Evolutionary conservation across 805 yeast species (phyloP), one percentile per base, ranked within the genome.

Genomic region (Candida broadrunensis): DNA sequence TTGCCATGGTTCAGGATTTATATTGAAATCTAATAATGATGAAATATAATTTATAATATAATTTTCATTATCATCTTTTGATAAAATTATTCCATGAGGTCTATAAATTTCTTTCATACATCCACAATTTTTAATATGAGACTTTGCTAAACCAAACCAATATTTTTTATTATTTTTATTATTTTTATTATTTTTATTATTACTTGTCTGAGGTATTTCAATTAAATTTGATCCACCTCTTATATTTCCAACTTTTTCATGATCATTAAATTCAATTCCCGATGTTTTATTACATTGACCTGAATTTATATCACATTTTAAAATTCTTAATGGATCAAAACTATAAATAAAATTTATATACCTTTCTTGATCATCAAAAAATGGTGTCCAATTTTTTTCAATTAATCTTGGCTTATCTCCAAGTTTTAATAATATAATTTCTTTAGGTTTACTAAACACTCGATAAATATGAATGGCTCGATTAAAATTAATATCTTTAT

Each of bases 321-420:
- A 37, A 9, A 53, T 44, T 16, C 49, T 43, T 14, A 55, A 36
- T 13, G 52, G 45, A 12, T 54, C 43, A 67, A 70, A 66, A 30
- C 68, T 50, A 44, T 62, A 64, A 3, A 67, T 56, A 17, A 65
- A 55, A 21, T 53, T 51, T 46, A 65, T 70, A 43, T 48, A 45
- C 58, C 45, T 5, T 33, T 63, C 49, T 23, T 50, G 54, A 25
- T 43, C 45, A 38, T 60, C 60, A 5, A 63, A 41, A 44, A 69
- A 47, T 1, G 74, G 74, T 9, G 70, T 63, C 74, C 74, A 68
- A 48, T 69, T 69, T 44, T 68, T 69, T 42, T 64, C 56, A 5
- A 20, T 41, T 23, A 37, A 37, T 5, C 46, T 35, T 6, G 24
- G 24, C 6, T 8, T 26, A 26, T 26, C 29, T 5, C 14, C 14